Base-by-base conservation (phyloP, 192 early-diverging fungal genomes). In the Podila epicladia region DNA sequence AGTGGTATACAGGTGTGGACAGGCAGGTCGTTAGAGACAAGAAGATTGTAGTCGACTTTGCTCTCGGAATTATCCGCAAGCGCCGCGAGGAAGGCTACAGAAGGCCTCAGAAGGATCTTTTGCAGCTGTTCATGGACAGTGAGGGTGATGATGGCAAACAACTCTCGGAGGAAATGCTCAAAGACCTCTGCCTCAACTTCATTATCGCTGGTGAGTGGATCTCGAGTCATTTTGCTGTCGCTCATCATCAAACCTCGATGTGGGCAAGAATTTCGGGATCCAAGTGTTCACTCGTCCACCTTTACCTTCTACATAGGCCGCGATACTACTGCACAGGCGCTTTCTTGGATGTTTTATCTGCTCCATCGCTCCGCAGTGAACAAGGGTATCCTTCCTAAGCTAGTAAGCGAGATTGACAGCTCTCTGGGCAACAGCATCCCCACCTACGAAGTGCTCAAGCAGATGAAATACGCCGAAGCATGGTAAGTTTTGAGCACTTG, bases 101-200 rank as follows among this genome's bases (percentile, higher is more conserved):
- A 65, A 72, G 62, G 51, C 65, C 32, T 20, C 53, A 73, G 17
- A 73, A 74, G n/a, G 84, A 86, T 72, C 61, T 89, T n/a, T 69
- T 87, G 64, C 64, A 80, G 26, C 53, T 88, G 31, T 88, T 87
- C 67, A 80, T 90, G 82, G 61, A 82, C 24, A 73, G 65, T 58
- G 72, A 69, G 58, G 65, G 58, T 0, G 85, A 87, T 28, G 72
- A 85, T 58, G 87, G 86, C 45, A 41, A 64, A 50, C 64, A 24
- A 4, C 62, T 85, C 5, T 74, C 72, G 11, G 83, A 86, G 53
- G 67, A 76, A 57, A 83, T 88, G 69, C 80, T 89, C 33, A 72
- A 68, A 28, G 87, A 88, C 38, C 48, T 87, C 9, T 57, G 85
- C 19, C 38, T 88, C 7, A 89, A 87, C 69, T 83, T 89, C 33